Base-by-base conservation (phyloP, 352 stramenopile genomes). In the Globisporangium cylindrosporum region DNA sequence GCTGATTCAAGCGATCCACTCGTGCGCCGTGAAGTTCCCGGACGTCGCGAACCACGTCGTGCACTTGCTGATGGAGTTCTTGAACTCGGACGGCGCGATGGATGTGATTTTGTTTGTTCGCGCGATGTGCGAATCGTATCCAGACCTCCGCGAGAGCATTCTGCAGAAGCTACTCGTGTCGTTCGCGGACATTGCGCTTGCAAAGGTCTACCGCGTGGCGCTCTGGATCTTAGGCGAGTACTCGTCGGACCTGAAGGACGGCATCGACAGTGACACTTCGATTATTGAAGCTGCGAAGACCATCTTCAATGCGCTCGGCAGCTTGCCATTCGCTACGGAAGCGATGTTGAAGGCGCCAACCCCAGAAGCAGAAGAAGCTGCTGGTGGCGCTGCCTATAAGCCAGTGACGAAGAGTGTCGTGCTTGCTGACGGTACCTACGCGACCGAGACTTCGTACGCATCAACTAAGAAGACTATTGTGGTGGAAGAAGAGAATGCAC, bases 21-120 rank as follows among this genome's bases (percentile, higher is more conserved):
- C 82, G 49, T 99, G 98, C 74, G 97, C 98, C 12, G 94, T 98
- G 66, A 96, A 97, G 67, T 99, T 99, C 79, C 97, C 98, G 4
- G 91, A 98, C 62, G 96, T 99, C 65, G 98, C 97, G 18, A 96
- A 98, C 65, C 92, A 93, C 69, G 98, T 99, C 24, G 97, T 99
- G 38, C 94, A 99, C 63, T 79, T 99, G 59, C 84, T 99, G n/a
- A 99, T 99, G 93, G 97, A 99, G 73, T 99, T 99, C 73, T 75
- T 99, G 22, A 95, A 90, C 75, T 95, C 84, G 58, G 97, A 99
- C 73, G 97, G 96, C 24, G 98, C 95, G 9, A 98, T 99, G 84
- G 96, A 99, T 76, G 97, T 99, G 24, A 91, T 99, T 41, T 84
- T 99, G 34, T 99, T 99, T 79, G 97, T 99, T 48, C 94, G 98